Conservation (phyloP, 371 early-diverging fungal genomes). For the Mortierella sp. region DNA sequence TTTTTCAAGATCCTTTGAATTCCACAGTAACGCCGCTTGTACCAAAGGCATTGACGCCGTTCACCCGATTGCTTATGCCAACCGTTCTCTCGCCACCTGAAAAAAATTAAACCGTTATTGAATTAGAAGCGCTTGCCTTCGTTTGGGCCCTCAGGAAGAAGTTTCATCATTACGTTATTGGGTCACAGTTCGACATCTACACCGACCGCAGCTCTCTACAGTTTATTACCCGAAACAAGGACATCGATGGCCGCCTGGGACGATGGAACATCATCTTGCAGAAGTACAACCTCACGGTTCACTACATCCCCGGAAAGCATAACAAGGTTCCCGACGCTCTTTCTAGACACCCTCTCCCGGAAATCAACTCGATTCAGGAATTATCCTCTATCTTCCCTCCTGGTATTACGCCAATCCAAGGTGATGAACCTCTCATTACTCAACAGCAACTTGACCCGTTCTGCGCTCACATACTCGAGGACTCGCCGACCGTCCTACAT, state of each 20-base stretch:
- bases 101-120: constrained; percentile 34
- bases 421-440: neutral
- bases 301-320: constrained; percentile 28
- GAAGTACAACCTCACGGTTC: constrained; percentile 41
- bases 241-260: constrained; percentile 27
- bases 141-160: constrained; percentile 50
- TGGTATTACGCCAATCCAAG: neutral
- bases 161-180: constrained; percentile 52
- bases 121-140: constrained; percentile 55
- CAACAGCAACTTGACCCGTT: neutral
- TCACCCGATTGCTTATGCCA: constrained; percentile 12
- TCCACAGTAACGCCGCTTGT: constrained; percentile 58
- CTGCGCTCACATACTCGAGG: neutral
- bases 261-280: constrained; percentile 51
- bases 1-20: constrained; percentile 27
- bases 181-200: constrained; percentile 35
- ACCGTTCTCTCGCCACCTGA: constrained; percentile 7
- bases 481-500: constrained; percentile 3
- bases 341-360: constrained; percentile 21
- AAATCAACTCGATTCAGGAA: neutral
- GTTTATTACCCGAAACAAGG: constrained; percentile 13
- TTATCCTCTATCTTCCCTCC: neutral
- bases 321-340: constrained; percentile 56
- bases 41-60: constrained; percentile 53
- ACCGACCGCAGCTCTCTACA: constrained; percentile 57